Conservation (phyloP, 192 early-diverging fungal genomes). For the Physocladia obscura region DNA sequence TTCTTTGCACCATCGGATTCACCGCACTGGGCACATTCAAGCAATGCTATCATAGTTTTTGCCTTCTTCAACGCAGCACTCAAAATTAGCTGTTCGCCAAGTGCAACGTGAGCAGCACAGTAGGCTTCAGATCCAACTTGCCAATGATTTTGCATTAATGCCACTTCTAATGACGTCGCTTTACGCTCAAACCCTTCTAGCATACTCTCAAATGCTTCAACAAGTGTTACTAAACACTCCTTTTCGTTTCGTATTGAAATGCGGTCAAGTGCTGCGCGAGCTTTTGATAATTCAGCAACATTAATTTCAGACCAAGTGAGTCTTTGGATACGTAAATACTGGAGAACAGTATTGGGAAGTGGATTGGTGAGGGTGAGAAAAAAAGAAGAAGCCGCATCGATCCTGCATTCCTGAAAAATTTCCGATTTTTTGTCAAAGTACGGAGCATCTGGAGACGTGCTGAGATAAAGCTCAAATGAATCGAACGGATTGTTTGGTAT, state of each 20-base stretch:
- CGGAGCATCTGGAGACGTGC: conserved; percentile 31
- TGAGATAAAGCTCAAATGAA: conserved; percentile 36
- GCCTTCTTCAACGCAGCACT: conserved; percentile 3
- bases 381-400: conserved; percentile 20
- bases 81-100: conserved; percentile 40
- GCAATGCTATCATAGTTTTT: not conserved
- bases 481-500: conserved; percentile 35
- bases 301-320: conserved; percentile 20
- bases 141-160: not conserved
- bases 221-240: conserved; percentile 36
- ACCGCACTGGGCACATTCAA: not conserved
- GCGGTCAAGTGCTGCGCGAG: not conserved
- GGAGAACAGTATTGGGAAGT: conserved; percentile 34
- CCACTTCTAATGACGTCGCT: not conserved
- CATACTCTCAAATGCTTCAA: conserved; percentile 33
- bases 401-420: conserved; percentile 18
- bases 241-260: conserved; percentile 35
- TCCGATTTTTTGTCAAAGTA: conserved; percentile 36
- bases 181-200: conserved; percentile 21
- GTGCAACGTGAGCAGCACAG: conserved; percentile 33
- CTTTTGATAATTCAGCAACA: not conserved
- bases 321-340: conserved; percentile 42
- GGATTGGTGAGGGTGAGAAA: conserved; percentile 36
- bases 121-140: conserved; percentile 23
- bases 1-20: not conserved